Percentiles rank a stretch among this genome's conserved stretches.
Evolutionary conservation across 768 basidiomycete genomes (phyloP).

Genomic region (Collybia sp.): DNA sequence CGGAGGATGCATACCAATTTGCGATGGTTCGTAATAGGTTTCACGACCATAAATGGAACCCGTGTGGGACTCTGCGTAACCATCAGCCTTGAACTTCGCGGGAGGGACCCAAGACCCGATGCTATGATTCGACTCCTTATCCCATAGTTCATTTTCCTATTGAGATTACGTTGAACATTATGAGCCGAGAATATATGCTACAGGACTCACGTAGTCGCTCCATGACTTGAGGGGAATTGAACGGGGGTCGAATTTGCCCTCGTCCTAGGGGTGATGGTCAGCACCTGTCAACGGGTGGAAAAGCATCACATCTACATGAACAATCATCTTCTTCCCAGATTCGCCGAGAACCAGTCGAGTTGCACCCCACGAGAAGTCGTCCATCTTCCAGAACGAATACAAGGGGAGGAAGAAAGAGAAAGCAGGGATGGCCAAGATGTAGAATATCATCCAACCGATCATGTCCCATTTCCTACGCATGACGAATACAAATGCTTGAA

Average conservation of each 20-base stretch:
- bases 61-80: constrained; percentile 72
- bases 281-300: not conserved
- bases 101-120: constrained; percentile 92
- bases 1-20: constrained; percentile 53
- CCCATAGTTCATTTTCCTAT: constrained; percentile 95
- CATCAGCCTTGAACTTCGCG: constrained; percentile 62
- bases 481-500: constrained; percentile 90
- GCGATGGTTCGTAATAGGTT: constrained; percentile 81
- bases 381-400: constrained; percentile 98
- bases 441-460: constrained; percentile 97
- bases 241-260: constrained; percentile 94
- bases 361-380: constrained; percentile 95
- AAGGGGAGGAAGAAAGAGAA: constrained; percentile 93
- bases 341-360: constrained; percentile 93
- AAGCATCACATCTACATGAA: constrained; percentile 62
- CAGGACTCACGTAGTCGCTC: constrained; percentile 80
- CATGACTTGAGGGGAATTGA: constrained; percentile 94
- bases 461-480: constrained; percentile 96
- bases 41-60: constrained; percentile 85
- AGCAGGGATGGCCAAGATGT: constrained; percentile 89
- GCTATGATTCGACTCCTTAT: constrained; percentile 94
- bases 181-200: not conserved
- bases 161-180: not conserved
- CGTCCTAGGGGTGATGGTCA: constrained; percentile 55
- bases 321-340: constrained; percentile 90